Conservation (phyloP, 805 yeast species). For the Metschnikowia reukaufii region DNA sequence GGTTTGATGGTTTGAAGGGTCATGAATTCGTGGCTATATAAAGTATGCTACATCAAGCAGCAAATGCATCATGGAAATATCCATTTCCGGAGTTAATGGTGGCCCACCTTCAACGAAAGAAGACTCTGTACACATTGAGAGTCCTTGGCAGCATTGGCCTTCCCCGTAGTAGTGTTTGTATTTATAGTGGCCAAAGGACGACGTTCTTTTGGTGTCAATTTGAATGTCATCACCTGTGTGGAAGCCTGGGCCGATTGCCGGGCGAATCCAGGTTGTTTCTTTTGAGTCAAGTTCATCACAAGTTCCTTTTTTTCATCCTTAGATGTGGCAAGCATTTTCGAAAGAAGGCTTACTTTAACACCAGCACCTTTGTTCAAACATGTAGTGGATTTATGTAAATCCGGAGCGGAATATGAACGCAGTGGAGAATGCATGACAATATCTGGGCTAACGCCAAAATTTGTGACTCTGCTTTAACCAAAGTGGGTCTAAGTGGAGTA, state of each 20-base stretch:
- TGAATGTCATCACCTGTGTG: conserved; percentile 20
- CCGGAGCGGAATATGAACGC: conserved; percentile 16
- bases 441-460: conserved; percentile 12
- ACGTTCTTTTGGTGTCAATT: conserved; percentile 19
- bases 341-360: conserved; percentile 9
- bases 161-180: conserved; percentile 10
- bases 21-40: no score
- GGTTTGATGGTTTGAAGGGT: no score
- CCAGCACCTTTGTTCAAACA: background rate
- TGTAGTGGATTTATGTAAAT: conserved; percentile 1
- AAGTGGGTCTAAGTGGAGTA: conserved; percentile 17
- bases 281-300: conserved; percentile 21
- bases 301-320: conserved; percentile 10
- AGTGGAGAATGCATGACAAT: conserved; percentile 19
- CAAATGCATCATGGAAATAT: background rate
- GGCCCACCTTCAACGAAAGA: conserved; percentile 19
- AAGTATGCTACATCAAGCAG: background rate
- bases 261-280: conserved; percentile 21
- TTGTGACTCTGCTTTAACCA: conserved; percentile 16
- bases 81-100: conserved; percentile 9
- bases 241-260: conserved; percentile 17
- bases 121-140: conserved; percentile 20
- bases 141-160: conserved; percentile 15
- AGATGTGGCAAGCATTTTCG: conserved; percentile 13
- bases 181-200: conserved; percentile 18